These are phyloP conservation scores for Ilyonectria mors-panacis DNA, from an alignment of 2,329 filamentous ascomycete species.

Conservation along the genomic window DNA sequence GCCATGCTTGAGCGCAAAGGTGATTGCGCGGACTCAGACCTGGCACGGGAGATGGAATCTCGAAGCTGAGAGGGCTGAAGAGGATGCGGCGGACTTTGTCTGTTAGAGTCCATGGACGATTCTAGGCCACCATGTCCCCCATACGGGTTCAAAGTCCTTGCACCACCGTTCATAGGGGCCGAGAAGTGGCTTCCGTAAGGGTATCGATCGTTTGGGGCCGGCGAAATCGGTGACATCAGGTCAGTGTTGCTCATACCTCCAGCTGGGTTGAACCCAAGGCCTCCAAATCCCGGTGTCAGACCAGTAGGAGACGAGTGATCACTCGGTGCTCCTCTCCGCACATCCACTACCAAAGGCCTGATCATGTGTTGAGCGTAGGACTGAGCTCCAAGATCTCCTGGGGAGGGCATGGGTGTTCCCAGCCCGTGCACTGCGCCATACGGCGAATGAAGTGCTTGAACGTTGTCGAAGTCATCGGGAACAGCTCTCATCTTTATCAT, in stretches of 20 bases:
- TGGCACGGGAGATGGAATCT: slow-evolving; percentile 69
- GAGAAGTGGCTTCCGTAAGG: slow-evolving; percentile 65
- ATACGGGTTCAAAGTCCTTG: slow-evolving; percentile 67
- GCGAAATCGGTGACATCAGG: slow-evolving; percentile 70
- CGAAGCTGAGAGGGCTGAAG: slow-evolving; percentile 72
- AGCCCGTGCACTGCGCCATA: slow-evolving; percentile 74
- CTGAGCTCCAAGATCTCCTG: slow-evolving; percentile 63
- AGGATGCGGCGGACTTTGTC: slow-evolving; percentile 64
- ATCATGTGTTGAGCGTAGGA: slow-evolving; percentile 74
- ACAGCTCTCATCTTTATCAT: slow-evolving; percentile 82
- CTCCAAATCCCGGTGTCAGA: slow-evolving; percentile 77
- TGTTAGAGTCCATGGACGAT: slow-evolving; percentile 61
- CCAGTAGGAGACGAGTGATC: slow-evolving; percentile 77
- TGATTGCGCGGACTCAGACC: slow-evolving; percentile 72
- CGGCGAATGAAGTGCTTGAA: slow-evolving; percentile 77
- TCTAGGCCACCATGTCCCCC: slow-evolving; percentile 65
- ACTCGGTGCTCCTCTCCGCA: slow-evolving; percentile 74
- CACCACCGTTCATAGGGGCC: slow-evolving; percentile 62
- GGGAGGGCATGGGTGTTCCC: slow-evolving; percentile 63
- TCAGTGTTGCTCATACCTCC: slow-evolving; percentile 66
- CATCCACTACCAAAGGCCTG: slow-evolving; percentile 78
- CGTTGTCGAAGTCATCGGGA: slow-evolving; percentile 79
- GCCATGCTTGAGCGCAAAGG: slow-evolving; percentile 73
- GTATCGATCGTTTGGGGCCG: slow-evolving; percentile 69
- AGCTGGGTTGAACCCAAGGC: slow-evolving; percentile 74